These are phyloP conservation scores for Backusella tarrabulga DNA, from an alignment of 192 early-diverging fungal genomes.

Conservation along the genomic window DNA sequence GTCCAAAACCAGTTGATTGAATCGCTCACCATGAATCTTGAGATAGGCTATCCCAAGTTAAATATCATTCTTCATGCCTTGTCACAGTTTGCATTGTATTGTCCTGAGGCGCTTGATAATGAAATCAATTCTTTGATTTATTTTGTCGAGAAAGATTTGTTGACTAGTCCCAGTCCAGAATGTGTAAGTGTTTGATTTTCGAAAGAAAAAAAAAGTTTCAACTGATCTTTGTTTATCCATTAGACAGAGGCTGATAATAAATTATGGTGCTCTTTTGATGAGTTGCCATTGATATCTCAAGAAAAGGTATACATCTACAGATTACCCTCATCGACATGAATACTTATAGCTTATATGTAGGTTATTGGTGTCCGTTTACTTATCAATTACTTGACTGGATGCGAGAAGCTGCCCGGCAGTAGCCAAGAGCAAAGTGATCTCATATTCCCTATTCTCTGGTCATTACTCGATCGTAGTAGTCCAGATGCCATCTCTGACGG, in stretches of 20 bases:
- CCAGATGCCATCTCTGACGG: constrained; percentile 4
- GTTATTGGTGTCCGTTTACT: constrained; percentile 11
- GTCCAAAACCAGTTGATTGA: neutral
- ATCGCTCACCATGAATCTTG: neutral
- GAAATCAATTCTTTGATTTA: neutral
- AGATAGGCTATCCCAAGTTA: neutral
- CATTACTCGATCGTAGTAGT: constrained; percentile 2
- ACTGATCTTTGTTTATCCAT: too few species aligned
- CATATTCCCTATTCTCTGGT: constrained; percentile 21
- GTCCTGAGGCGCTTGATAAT: neutral
- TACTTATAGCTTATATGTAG: neutral
- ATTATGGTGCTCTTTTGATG: constrained; percentile 21
- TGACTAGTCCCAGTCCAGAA: neutral
- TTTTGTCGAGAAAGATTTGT: neutral
- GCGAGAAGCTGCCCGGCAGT: neutral
- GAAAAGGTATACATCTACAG: constrained; percentile 10
- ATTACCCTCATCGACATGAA: neutral
- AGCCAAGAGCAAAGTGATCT: neutral
- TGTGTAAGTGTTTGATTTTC: neutral
- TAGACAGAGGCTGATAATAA: constrained; percentile 6
- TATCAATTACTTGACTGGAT: constrained; percentile 15
- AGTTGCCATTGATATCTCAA: constrained; percentile 4
- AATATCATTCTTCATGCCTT: neutral
- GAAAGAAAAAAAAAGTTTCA: too few species aligned
- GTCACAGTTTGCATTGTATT: neutral